Conservation (phyloP, 148 eudicot species). For the Arctostaphylos glauca region DNA sequence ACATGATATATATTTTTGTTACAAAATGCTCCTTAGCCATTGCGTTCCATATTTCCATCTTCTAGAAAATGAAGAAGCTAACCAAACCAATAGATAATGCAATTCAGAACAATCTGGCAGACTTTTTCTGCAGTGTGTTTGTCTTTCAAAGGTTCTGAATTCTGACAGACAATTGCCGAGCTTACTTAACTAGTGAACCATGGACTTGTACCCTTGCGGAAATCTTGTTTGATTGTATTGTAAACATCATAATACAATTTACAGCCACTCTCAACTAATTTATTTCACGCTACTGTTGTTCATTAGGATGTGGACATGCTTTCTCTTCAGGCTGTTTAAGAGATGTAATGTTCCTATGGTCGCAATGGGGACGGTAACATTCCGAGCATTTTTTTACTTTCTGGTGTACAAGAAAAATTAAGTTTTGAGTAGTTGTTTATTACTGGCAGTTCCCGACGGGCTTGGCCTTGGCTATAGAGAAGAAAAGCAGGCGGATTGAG, state of each 20-base stretch:
- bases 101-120: not conserved
- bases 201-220: not conserved
- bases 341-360: slow-evolving; percentile 92
- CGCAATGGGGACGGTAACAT: slow-evolving; percentile 77
- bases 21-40: not conserved
- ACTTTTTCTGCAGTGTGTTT: not conserved
- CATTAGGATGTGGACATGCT: slow-evolving; percentile 92
- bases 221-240: slow-evolving; percentile 3
- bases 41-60: not conserved
- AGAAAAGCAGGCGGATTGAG: slow-evolving; percentile 95
- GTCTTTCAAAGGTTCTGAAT: not conserved
- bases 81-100: not conserved
- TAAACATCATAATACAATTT: not conserved
- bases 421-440: not conserved
- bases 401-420: not conserved
- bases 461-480: slow-evolving; percentile 88
- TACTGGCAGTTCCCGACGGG: slow-evolving; percentile 81
- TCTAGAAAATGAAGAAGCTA: not conserved
- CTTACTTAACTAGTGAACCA: not conserved
- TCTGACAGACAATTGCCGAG: not conserved
- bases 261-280: not conserved
- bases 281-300: not conserved
- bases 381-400: not conserved
- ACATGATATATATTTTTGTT: not conserved
- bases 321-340: slow-evolving; percentile 75